Conservation (phyloP, 176 grass and related monocot genomes). For the Carex kokanica region DNA sequence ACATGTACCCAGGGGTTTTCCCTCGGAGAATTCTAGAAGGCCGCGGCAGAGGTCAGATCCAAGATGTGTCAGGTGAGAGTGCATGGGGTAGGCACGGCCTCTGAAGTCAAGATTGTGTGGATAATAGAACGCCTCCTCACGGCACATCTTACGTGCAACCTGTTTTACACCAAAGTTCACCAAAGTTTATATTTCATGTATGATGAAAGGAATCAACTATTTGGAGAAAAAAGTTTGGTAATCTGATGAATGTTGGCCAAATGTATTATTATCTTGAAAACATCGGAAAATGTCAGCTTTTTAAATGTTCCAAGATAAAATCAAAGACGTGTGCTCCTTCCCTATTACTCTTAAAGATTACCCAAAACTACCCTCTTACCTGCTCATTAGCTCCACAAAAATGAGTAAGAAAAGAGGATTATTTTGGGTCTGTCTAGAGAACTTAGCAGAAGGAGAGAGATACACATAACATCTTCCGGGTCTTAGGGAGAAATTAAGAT, state of each 20-base stretch:
- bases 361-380: neutral
- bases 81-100: constrained; percentile 91
- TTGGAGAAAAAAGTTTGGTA: neutral
- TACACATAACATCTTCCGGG: neutral
- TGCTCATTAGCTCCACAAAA: neutral
- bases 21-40: constrained; percentile 85
- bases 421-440: neutral
- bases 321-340: neutral
- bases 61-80: constrained; percentile 91
- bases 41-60: constrained; percentile 89
- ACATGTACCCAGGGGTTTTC: constrained; percentile 43
- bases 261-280: constrained; percentile 2
- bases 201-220: neutral
- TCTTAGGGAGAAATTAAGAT: neutral
- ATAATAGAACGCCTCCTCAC: constrained; percentile 93
- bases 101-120: constrained; percentile 93
- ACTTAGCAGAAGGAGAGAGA: neutral
- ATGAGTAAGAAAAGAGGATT: neutral
- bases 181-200: neutral
- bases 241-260: neutral
- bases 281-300: neutral
- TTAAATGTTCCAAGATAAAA: neutral
- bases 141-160: constrained; percentile 89
- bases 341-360: neutral
- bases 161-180: constrained; percentile 32